Conservation (phyloP, 192 early-diverging fungal species). For the Helicostylum pulchrum region DNA sequence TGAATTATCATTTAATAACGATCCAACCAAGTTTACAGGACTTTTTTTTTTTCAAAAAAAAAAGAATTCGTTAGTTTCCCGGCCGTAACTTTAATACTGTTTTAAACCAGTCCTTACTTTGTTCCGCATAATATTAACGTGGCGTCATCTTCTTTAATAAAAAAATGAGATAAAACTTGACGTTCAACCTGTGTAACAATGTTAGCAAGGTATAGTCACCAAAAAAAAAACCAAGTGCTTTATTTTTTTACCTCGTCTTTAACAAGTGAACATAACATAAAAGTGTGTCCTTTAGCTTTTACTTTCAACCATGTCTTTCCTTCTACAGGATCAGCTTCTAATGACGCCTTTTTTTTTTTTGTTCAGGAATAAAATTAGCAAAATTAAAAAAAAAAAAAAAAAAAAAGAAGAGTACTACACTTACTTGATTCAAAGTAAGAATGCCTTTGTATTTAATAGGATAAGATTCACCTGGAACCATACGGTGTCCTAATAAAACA, state of each 20-base stretch:
- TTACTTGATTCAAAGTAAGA: neutral
- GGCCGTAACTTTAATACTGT: neutral
- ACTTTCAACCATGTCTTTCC: slow-evolving; percentile 9
- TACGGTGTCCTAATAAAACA: neutral
- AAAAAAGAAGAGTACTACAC: neutral
- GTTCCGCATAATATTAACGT: slow-evolving; percentile 7
- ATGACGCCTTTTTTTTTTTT: neutral
- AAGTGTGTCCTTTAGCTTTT: neutral
- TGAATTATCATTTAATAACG: neutral
- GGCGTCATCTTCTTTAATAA: slow-evolving; percentile 12
- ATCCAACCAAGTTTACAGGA: neutral
- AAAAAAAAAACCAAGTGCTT: neutral
- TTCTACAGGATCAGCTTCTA: neutral
- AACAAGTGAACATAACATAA: slow-evolving; percentile 5
- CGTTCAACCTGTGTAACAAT: neutral
- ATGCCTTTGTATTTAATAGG: neutral
- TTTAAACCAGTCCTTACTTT: slow-evolving; percentile 4
- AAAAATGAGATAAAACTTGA: neutral
- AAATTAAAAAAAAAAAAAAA: neutral
- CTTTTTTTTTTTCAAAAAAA: too few relatives aligned
- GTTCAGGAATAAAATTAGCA: neutral
- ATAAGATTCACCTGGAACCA: slow-evolving; percentile 6
- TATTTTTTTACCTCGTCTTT: slow-evolving; percentile 10
- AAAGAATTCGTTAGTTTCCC: neutral
- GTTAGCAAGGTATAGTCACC: neutral